Evolutionary conservation across 1,139 yeast genomes (phyloP), one percentile per base, ranked within the genome.

Genomic region (Geotrichum candidum): DNA sequence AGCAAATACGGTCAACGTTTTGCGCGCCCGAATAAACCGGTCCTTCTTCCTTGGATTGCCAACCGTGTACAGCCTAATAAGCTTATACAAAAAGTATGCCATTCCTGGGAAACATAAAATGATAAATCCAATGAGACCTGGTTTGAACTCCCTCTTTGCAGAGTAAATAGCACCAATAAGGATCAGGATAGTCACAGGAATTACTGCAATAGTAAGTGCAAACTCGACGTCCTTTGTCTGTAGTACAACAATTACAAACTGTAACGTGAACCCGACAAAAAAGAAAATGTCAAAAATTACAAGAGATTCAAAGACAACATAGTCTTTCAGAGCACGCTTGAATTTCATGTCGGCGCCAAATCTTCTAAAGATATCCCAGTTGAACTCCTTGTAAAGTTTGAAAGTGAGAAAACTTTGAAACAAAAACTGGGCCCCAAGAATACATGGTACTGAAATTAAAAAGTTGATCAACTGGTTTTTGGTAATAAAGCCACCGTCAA

Each of bases 231-330:
- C 81, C 27, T 70, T 68, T 56, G 74, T 74, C 60, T 79, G 72
- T 50, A 81, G 74, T 74, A 82, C 80, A 60, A 82, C 80, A 46
- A 81, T 83, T 41, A 80, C 70, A 67, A 81, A 82, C 68, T 82
- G 85, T 51, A 82, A 76, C 0, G 84, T 81, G 69, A 82, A 82
- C 1, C 84, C 85, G 53, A 81, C 69, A 64, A 82, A 81, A 73
- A 80, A 81, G 75, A 80, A 81, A 60, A 80, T 78, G 65, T 78
- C 82, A 65, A 80, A 79, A 57, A 80, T 76, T 45, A 81, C 72
- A 51, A 81, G 72, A 4, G 80, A 72, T 51, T 66, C 66, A 60
- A 69, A 70, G 35, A 70, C 65, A 67, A 80, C 81, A 67, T 78
- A 81, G 11, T 73, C 68, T 56, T 76, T 71, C 68, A 78, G 80